These are phyloP conservation scores for Exophiala xenobiotica DNA, from an alignment of 2,329 filamentous ascomycete genomes.

Conservation along the genomic window DNA sequence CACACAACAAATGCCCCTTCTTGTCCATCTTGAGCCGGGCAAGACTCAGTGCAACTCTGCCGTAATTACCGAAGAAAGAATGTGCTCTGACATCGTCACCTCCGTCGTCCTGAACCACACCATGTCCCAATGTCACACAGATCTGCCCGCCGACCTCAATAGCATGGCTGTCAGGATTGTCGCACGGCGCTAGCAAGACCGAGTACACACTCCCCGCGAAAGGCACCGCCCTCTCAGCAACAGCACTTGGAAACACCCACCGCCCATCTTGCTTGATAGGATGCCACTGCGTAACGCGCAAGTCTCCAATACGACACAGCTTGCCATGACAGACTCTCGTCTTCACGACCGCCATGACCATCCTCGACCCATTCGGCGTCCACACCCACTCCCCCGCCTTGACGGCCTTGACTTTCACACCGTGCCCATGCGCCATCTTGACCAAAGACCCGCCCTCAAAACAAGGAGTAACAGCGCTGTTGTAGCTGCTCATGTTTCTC, in stretches of 20 bases:
- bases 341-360: constrained; percentile 53
- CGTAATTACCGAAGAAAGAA: constrained; percentile 56
- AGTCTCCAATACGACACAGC: constrained; percentile 49
- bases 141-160: constrained; percentile 45
- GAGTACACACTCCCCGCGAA: constrained; percentile 58
- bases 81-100: constrained; percentile 50
- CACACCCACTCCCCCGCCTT: constrained; percentile 49
- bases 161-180: constrained; percentile 45
- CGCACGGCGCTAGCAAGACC: constrained; percentile 51
- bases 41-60: constrained; percentile 45
- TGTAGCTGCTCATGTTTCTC: constrained; percentile 47
- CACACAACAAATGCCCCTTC: constrained; percentile 47
- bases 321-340: constrained; percentile 44
- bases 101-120: constrained; percentile 39
- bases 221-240: constrained; percentile 35
- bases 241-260: constrained; percentile 52
- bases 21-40: constrained; percentile 36
- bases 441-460: constrained; percentile 55
- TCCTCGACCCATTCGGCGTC: constrained; percentile 52
- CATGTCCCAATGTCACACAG: constrained; percentile 62
- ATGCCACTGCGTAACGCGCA: constrained; percentile 62
- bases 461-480: constrained; percentile 47
- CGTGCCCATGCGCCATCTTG: constrained; percentile 43
- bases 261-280: constrained; percentile 47
- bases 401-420: constrained; percentile 45